These are phyloP conservation scores for Ogataea populi-albae DNA, from an alignment of 805 yeast species.

Conservation along the genomic window DNA sequence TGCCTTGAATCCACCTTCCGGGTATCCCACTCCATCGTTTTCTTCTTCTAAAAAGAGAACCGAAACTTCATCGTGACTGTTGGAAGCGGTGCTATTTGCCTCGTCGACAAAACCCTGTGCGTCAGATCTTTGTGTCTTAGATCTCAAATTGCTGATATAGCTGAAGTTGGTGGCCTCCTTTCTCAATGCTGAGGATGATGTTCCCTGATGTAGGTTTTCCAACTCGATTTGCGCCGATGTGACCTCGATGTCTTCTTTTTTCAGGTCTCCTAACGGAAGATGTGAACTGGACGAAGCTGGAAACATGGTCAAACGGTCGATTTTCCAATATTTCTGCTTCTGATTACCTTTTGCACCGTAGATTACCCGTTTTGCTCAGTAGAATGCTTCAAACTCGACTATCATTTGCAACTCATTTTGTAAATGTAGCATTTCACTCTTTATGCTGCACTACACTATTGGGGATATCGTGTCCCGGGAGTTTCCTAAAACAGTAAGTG, in stretches of 20 bases:
- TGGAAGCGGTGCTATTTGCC: no score
- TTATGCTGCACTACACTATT: no score
- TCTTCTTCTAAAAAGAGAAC: no score
- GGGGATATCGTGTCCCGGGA: no score
- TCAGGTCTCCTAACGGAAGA: constrained; percentile 1
- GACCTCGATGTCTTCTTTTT: constrained; percentile 5
- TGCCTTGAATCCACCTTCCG: constrained; percentile 60
- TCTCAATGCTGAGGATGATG: constrained; percentile 7
- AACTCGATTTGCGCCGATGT: constrained; percentile 3
- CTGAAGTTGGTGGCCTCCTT: constrained; percentile 2
- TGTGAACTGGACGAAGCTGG: constrained; percentile 2
- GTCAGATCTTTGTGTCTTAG: neutral
- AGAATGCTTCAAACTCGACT: no score
- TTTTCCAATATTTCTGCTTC: no score
- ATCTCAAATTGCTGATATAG: constrained; percentile 4
- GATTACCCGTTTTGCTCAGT: no score
- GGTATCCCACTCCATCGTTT: constrained; percentile 31
- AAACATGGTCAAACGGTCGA: constrained; percentile 6
- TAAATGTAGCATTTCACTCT: no score
- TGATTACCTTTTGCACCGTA: no score
- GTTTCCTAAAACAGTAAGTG: no score
- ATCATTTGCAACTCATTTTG: no score
- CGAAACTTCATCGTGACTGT: no score
- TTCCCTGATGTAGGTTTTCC: constrained; percentile 7
- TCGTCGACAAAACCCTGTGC: constrained; percentile 1